Evolutionary conservation across 345 rosid genomes (phyloP), one percentile per base, ranked within the genome.

Genomic region (Citrus medica): DNA sequence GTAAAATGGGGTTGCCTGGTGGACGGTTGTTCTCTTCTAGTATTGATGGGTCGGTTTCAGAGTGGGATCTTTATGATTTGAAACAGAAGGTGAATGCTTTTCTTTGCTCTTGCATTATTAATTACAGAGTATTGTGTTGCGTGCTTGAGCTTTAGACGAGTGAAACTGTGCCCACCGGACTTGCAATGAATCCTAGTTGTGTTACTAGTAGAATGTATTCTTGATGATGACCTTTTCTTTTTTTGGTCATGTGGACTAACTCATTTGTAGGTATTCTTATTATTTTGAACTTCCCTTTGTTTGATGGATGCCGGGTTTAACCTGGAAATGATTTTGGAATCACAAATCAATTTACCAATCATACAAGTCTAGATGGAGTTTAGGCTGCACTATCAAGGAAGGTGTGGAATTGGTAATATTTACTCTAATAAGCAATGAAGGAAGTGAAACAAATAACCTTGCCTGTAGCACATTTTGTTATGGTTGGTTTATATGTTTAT

Each of bases 31-130:
- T 93, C 73, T 92, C 99, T 1, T 93, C 97, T 0, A 89, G 94
- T 80, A 87, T 95, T 12, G 97, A 95, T 79, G 98, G 99, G 61
- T 86, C 98, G 0, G 84, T 95, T 74, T 93, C 90, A 0, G 97
- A 95, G 71, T 95, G 96, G 96, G 97, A 93, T 86, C 90, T 91
- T 74, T 95, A 87, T 58, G 88, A 92, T 81, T 82, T 93, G 89
- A 89, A 85, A 86, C 97, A 95, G 86, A 92, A 92, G 97, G 99
- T 93, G 59, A 75, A 32, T 28, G 16, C 61, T 76, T 21, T 24
- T 64, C 38, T 37, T 65, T 17, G 21, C 67, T 19, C 28, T 64
- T 75, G 21, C 40, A n/a, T 48, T 30, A 64, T 5, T 46, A 75
- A 32, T 69, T 30, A 21, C 32, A 42, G 37, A 27, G 58, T 9